Evolutionary conservation across 441 rosid species (phyloP), one percentile per base, ranked within the genome.

Genomic region (Pelargonium fulgidum): DNA sequence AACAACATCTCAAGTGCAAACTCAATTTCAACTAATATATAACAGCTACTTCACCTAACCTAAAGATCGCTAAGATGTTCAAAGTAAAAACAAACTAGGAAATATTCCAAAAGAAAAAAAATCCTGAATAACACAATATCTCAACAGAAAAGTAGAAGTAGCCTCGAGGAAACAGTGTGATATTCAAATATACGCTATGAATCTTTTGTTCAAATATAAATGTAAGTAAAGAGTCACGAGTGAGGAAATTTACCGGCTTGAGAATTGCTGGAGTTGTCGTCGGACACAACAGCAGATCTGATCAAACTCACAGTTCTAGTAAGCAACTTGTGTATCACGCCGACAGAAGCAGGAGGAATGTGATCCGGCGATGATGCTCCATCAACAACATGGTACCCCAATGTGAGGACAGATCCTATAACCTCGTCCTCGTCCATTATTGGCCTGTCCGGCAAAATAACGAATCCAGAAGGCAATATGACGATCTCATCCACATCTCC

Each of bases 391-490:
- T 81, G 77, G 64, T 79, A 79, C 0, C 64, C 68, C 4, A 85
- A 9, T 0, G 86, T 87, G 29, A 87, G 74, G 68, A 83, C 68
- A 26, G 77, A 80, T 41, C 80, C 79, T 10, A 20, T 48, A 8
- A 17, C 67, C 54, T 29, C 71, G 41, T 56, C 52, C 10, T 26
- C 77, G 0, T 19, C 66, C 54, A 50, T 42, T 13, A 48, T 56
- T 5, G 72, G 62, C 62, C 56, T 75, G 17, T 75, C 76, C 4
- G 86, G 86, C 11, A 83, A 68, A 24, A 87, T 74, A 5, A 74
- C 72, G 56, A 87, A 85, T 9, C 87, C 91, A 7, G 85, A 78
- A 0, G 86, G 72, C 65, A 85, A 70, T 26, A 83, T 73, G 20
- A 44, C 59, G 10, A 75, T 64, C 2, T 3, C 0, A 9, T 83